phyloP scores from a whole-genome alignment of 1,284 basidiomycete genomes.

The Fomitiporia mediterranea region DNA sequence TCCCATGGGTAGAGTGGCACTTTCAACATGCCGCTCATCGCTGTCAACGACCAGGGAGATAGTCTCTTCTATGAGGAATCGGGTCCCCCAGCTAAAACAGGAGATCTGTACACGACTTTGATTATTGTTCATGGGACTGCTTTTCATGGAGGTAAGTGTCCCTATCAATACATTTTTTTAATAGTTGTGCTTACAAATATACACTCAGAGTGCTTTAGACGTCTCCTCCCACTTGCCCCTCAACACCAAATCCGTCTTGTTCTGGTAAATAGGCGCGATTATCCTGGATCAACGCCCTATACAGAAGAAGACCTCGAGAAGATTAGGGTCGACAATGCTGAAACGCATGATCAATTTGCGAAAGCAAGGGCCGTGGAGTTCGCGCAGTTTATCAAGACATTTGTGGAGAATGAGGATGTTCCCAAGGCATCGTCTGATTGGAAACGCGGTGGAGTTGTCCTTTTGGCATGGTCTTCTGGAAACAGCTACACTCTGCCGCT shows the following conservation, averaged over 20 bases:
- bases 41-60: conserved; percentile 20
- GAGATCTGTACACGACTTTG: conserved; percentile 22
- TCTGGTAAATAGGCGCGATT: conserved; percentile 25
- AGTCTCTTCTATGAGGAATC: conserved; percentile 25
- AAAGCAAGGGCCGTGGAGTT: conserved; percentile 19
- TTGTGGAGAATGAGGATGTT: conserved; percentile 19
- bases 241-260: conserved; percentile 22
- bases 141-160: conserved; percentile 22
- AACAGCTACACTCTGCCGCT: conserved; percentile 9
- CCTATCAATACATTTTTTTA: background rate
- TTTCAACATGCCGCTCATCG: conserved; percentile 21
- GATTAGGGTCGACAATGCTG: background rate
- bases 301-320: conserved; percentile 20
- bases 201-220: conserved; percentile 23
- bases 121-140: conserved; percentile 25
- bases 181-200: background rate
- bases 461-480: conserved; percentile 22
- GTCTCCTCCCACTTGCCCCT: conserved; percentile 22
- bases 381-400: conserved; percentile 21
- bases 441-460: conserved; percentile 19
- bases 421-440: conserved; percentile 7
- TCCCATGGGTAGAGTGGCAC: too few relatives aligned
- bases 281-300: conserved; percentile 24
- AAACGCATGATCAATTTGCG: conserved; percentile 13
- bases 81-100: conserved; percentile 13